These are phyloP conservation scores for Daldinia loculata DNA, from an alignment of 495 filamentous ascomycete species.

Conservation along the genomic window DNA sequence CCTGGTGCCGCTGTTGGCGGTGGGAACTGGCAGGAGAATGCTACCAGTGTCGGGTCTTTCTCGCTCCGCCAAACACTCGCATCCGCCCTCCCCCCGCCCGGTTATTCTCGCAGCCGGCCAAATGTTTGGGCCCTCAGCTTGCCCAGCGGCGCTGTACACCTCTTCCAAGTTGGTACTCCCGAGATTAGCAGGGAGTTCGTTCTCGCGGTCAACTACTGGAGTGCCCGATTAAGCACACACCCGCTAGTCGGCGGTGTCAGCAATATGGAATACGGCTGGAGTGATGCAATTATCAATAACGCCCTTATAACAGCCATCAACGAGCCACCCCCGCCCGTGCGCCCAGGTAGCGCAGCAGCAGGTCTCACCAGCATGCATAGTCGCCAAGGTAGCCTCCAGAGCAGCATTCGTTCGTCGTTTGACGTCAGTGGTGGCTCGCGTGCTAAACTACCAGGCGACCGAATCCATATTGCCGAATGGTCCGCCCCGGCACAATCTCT, in stretches of 20 bases:
- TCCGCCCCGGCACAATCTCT: constrained; percentile 90
- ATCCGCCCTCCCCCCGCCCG: constrained; percentile 85
- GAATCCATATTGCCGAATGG: constrained; percentile 88
- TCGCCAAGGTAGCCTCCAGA: constrained; percentile 47
- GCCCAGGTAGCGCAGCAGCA: constrained; percentile 55
- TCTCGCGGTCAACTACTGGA: constrained; percentile 97
- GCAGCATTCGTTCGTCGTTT: constrained; percentile 54
- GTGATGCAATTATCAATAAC: constrained; percentile 83
- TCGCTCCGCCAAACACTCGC: constrained; percentile 92
- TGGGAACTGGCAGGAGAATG: constrained; percentile 97
- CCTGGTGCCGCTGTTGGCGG: constrained; percentile 74
- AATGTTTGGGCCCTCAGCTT: constrained; percentile 96
- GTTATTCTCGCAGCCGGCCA: constrained; percentile 88
- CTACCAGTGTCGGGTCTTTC: constrained; percentile 85
- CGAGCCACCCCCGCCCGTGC: constrained; percentile 45
- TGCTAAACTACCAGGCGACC: constrained; percentile 80
- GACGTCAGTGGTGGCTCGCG: constrained; percentile 66
- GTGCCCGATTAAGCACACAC: constrained; percentile 89
- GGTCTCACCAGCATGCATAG: constrained; percentile 55
- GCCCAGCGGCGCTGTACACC: constrained; percentile 91
- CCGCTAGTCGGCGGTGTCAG: constrained; percentile 90
- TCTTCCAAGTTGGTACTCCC: constrained; percentile 95
- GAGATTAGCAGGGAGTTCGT: constrained; percentile 97
- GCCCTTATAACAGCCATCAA: constrained; percentile 67
- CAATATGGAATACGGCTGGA: constrained; percentile 98